phyloP scores from a whole-genome alignment of 768 basidiomycete species.

The Tulasnella sp. region DNA sequence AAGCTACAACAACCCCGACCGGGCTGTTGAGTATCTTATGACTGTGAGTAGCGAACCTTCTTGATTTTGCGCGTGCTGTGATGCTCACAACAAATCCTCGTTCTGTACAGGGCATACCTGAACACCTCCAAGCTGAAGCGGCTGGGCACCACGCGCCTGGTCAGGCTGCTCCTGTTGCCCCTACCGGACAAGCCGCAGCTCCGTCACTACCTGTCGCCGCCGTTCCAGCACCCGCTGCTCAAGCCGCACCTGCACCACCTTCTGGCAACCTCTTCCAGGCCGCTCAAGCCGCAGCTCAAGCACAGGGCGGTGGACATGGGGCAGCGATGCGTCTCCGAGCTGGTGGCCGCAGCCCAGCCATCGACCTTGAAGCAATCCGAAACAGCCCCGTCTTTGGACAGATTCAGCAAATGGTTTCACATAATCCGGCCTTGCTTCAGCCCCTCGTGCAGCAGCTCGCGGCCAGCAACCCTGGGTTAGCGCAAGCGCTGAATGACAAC shows the following conservation, averaged over 20 bases:
- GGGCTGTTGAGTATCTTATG: constrained; percentile 97
- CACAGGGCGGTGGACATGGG: constrained; percentile 28
- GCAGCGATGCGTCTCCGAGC: constrained; percentile 28
- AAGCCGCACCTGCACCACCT: constrained; percentile 14
- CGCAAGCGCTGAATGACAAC: constrained; percentile 53
- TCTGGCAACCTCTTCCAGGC: constrained; percentile 69
- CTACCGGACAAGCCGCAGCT: constrained; percentile 30
- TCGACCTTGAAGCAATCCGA: constrained; percentile 37
- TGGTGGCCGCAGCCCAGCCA: constrained; percentile 30
- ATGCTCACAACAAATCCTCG: neutral
- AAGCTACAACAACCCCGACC: constrained; percentile 93
- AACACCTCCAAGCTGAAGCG: constrained; percentile 46
- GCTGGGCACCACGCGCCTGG: constrained; percentile 24
- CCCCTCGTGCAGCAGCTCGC: constrained; percentile 76
- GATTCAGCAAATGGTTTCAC: constrained; percentile 55
- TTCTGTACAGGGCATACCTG: constrained; percentile 60
- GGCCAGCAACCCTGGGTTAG: constrained; percentile 59
- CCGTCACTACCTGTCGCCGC: constrained; percentile 25
- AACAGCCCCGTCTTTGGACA: constrained; percentile 57
- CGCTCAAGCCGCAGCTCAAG: constrained; percentile 22
- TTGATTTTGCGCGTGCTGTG: constrained; percentile 4
- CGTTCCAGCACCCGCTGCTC: constrained; percentile 22
- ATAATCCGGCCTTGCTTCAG: constrained; percentile 72
- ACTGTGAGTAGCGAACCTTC: constrained; percentile 41
- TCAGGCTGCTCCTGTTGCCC: constrained; percentile 29